Conservation (phyloP, 176 grass and related monocot genomes). For the Avena insularis region DNA sequence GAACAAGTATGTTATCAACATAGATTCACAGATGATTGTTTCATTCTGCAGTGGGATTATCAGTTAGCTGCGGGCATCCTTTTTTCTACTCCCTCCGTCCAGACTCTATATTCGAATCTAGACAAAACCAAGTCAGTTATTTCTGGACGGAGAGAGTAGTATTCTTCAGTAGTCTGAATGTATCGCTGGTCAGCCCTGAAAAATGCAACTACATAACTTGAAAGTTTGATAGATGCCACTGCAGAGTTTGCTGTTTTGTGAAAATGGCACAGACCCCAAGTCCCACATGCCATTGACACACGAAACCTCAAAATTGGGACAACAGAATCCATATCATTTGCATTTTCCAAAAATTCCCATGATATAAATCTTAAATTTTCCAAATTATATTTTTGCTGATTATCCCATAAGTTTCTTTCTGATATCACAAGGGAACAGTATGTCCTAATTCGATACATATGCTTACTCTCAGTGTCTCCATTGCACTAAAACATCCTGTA, state of each 20-base stretch:
- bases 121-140: too few relatives aligned
- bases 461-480: neutral
- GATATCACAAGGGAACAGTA: neutral
- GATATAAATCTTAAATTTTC: neutral
- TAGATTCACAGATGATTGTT: neutral
- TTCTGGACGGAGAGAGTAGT: neutral
- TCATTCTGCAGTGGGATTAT: neutral
- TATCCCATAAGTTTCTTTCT: neutral
- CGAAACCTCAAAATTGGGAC: neutral
- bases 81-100: neutral
- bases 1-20: constrained; percentile 61
- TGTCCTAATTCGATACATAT: neutral
- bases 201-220: neutral
- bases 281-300: neutral
- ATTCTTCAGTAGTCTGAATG: neutral
- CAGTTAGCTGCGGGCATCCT: neutral
- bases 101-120: too few relatives aligned
- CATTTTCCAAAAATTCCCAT: neutral
- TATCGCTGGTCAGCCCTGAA: neutral
- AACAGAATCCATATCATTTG: neutral
- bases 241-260: neutral
- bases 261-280: neutral
- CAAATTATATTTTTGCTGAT: neutral
- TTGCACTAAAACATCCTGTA: constrained; percentile 5
- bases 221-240: neutral